Base-by-base conservation (phyloP, 306 rosid species). In the Cicer chorassanicum region DNA sequence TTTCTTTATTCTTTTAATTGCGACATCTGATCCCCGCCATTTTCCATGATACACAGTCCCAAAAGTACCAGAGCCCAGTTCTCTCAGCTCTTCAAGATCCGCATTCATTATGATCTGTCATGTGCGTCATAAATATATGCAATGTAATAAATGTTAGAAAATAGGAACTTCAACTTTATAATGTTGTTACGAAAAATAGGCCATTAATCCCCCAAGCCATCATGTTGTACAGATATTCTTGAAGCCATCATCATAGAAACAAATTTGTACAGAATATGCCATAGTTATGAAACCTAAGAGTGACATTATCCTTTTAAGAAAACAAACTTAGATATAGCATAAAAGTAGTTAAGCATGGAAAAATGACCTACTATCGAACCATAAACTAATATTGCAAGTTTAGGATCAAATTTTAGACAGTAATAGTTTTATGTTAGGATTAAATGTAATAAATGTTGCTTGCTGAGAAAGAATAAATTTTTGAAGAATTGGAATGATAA, bases 41-140 rank as follows among this genome's bases (percentile, higher is more conserved):
- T 89, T 93, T 77, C 98, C 98, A 74, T 93, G 98, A 83, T 90
- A 93, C 54, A 93, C 98, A n/a, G 97, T 93, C 81, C 98, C 98
- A 77, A 93, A 93, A 68, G 95, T 90, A 80, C 98, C 95, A 48
- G 98, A 93, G 75, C 98, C 98, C 56, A 93, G 82, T 71, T 93
- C 98, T 75, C 77, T 84, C 81, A 90, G 84, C 87, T 93, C 97
- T 84, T 93, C 98, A 66, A 93, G 98, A 85, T 93, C 98, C 68
- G 88, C 90, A 70, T 93, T 89, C 84, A 72, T 87, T 82, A 93
- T 93, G 81, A 85, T 73, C 98, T 93, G 87, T 41, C 50, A 83
- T 19, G 79, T 34, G 75, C 64, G 86, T 54, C 81, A 84, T 73
- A 81, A 84, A 43, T 65, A 34, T 65, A 81, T 80, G 5, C 59